phyloP scores from a whole-genome alignment of 169 alveolate species.

The Pseudocohnilembus persalinus region DNA sequence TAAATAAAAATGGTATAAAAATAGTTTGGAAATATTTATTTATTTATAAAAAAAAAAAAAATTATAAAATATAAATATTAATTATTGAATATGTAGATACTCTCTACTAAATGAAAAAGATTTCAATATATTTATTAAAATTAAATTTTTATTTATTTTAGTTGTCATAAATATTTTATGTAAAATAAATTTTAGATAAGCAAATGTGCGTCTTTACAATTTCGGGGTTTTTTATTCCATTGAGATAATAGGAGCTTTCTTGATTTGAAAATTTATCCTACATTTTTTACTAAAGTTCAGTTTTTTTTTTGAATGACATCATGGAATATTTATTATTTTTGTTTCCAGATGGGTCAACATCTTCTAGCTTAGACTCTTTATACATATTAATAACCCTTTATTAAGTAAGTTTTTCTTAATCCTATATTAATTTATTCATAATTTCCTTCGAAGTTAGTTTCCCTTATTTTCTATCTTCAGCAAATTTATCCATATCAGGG shows the following conservation, averaged over 20 bases:
- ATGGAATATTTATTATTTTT: neutral
- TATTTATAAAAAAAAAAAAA: too few relatives aligned
- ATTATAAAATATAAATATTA: too few relatives aligned
- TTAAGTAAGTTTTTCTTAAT: neutral
- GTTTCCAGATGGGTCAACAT: neutral
- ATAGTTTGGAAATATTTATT: too few relatives aligned
- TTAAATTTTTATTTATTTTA: too few relatives aligned
- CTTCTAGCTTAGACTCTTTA: neutral
- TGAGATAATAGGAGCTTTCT: neutral
- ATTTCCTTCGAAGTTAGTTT: neutral
- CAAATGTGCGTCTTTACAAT: too few relatives aligned
- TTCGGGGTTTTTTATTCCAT: neutral
- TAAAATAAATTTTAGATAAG: too few relatives aligned
- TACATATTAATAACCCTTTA: neutral
- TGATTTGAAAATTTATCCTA: neutral
- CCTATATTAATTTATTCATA: neutral
- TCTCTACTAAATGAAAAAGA: too few relatives aligned
- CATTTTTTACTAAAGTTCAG: neutral
- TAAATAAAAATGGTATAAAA: too few relatives aligned
- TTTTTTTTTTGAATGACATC: neutral
- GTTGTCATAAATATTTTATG: too few relatives aligned
- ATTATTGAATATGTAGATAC: too few relatives aligned
- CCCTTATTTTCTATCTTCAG: neutral
- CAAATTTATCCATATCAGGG: neutral
- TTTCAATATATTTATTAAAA: too few relatives aligned